Evolutionary conservation across 176 grass and related monocot genomes (phyloP), one percentile per base, ranked within the genome.

Genomic region (Oryza officinalis): DNA sequence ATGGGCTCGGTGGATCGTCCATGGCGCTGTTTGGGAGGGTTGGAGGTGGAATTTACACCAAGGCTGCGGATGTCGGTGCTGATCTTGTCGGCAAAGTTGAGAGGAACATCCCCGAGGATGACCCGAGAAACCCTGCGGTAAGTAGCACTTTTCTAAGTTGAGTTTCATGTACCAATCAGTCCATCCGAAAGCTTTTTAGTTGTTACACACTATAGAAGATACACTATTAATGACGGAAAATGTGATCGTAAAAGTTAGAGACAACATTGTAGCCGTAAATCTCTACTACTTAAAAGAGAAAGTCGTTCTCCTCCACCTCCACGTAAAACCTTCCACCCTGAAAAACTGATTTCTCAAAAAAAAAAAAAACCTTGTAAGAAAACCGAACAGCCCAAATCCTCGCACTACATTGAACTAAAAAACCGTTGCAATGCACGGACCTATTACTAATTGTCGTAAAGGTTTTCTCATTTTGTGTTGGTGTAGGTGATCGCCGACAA

Each of bases 41-140:
- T 14, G 94, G 94, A 54, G 94, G 94, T 13, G 94, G 94, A n/a
- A 97, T 97, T 13, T 97, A 97, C 71, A 97, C 94, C 20, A 97
- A 97, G 81, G 94, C 94, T 2, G 91, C 94, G 13, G 94, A 97
- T 63, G 91, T 97, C 33, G 94, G 94, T 10, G 91, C 94, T 5
- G 94, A 97, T 85, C 90, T 97, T 63, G 94, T 97, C 20, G 94
- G 94, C 11, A 97, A 97, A 57, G 86, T 97, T 25, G 94, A 97
- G 84, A 79, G 67, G 27, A 85, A 89, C 72, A 96, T 96, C 68
- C 94, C 94, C 1, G 94, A 96, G 76, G 90, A 96, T 80, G 93
- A 96, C 67, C 93, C 93, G 10, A 76, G 94, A 76, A 96, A 96
- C 85, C 94, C 94, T 8, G 94, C 91, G 10, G 94, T 92, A 74